Base-by-base conservation (phyloP, 2,329 filamentous ascomycete species). In the Scytalidium lignicola region DNA sequence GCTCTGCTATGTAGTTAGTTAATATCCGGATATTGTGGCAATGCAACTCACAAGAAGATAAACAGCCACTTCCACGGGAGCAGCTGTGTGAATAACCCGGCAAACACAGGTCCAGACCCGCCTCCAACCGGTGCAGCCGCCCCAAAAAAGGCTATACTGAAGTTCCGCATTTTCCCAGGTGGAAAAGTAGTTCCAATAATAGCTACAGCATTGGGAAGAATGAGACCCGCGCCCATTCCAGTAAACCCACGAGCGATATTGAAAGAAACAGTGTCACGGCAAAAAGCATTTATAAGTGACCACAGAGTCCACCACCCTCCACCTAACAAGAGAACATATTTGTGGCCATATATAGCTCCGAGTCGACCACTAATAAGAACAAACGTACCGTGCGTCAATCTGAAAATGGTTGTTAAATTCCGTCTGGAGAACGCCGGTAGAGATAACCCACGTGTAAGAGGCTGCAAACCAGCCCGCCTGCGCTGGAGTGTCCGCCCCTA, bases 201-300 rank as follows among this genome's bases (percentile, higher is more conserved):
- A 1, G 75, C 74, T 0, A 79, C 70, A 0, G 71, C 70, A 53
- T 78, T 79, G 0, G 75, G 75, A 65, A 76, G 71, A 21, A 78
- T 63, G 8, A 75, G 62, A 0, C 70, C 74, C 2, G 70, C 75
- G 0, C 76, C 75, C 8, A 76, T 65, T 0, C 77, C 76, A 0
- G 68, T 68, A 2, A 80, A 56, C 2, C 70, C 76, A 1, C 75
- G 66, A 32, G 70, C 62, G 1, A 69, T 61, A 19, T 70, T 63
- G 49, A 78, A 75, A 0, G 68, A 58, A 2, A 71, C 62, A 2
- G 28, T 46, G n/a, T 62, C 67, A 2, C 61, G 65, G 47, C 67
- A 72, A 49, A 77, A 76, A 0, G 67, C 73, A 43, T 67, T 72
- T 9, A 64, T 62, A 1, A 78, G 55, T 0, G 70, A 70, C 53